These are phyloP conservation scores for Magnolia changhungtana DNA, from an alignment of 164 flowering plant genomes.

Conservation along the genomic window DNA sequence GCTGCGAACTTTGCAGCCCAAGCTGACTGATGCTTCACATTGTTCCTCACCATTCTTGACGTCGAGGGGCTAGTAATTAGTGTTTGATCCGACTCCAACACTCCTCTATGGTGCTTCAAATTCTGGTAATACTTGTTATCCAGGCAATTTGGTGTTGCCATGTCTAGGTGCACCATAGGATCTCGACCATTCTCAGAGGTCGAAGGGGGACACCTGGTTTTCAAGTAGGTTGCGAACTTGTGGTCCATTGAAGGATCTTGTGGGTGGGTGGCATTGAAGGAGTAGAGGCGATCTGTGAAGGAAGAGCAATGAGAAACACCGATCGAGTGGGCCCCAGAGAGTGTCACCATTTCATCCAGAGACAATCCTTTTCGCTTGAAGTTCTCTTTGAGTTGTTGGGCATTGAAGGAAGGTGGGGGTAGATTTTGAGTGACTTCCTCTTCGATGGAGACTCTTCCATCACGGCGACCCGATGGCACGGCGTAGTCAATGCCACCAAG, in stretches of 20 bases:
- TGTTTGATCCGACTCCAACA: conserved; percentile 14
- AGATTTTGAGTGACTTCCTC: conserved; percentile 15
- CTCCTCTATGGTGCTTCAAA: conserved; percentile 8
- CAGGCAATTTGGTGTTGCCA: conserved; percentile 4
- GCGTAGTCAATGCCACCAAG: conserved; percentile 35
- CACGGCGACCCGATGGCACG: conserved; percentile 45
- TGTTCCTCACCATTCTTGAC: conserved; percentile 3
- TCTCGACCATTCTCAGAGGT: not conserved
- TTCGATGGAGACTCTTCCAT: conserved; percentile 27
- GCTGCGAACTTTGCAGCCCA: not conserved
- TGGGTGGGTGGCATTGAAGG: conserved; percentile 10
- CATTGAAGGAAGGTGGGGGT: conserved; percentile 5
- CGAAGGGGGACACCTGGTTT: conserved; percentile 9
- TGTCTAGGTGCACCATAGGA: conserved; percentile 4
- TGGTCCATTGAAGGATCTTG: conserved; percentile 15
- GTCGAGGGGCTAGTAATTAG: conserved; percentile 7
- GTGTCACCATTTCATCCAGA: conserved; percentile 17
- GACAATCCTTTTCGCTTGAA: conserved; percentile 12
- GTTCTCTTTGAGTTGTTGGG: not conserved
- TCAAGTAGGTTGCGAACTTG: not conserved
- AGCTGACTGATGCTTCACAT: not conserved
- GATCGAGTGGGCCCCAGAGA: conserved; percentile 17
- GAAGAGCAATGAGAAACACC: conserved; percentile 15
- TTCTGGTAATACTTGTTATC: conserved; percentile 12
- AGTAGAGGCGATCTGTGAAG: conserved; percentile 12